Evolutionary conservation across 2,329 filamentous ascomycete genomes (phyloP), one percentile per base, ranked within the genome.

Genomic region (Arachnomyces sp.): DNA sequence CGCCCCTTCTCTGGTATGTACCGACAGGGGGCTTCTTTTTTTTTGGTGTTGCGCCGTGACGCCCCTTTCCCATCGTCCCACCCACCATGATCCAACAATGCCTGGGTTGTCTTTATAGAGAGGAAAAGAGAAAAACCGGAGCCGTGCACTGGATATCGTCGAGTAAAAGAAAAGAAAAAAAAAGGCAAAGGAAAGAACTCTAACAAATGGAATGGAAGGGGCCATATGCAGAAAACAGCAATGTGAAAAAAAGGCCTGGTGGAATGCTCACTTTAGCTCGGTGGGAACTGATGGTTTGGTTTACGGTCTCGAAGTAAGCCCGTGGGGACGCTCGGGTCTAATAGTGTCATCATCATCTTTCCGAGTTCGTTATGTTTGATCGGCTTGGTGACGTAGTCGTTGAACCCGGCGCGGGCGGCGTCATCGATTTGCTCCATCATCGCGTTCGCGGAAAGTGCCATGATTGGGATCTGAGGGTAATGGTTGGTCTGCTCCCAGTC

Each of bases 351-450:
- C 64, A 71, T 67, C 66, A 69, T 67, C 43, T 63, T 66, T 17
- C 67, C 67, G 13, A 71, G 48, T 50, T 67, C 64, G 43, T 68
- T 70, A 47, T 68, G 67, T 43, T 68, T 68, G 46, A 71, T 69
- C 17, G 67, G 67, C 44, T 71, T 71, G 28, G 67, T 70, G 39
- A 70, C 60, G 47, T 71, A 71, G 52, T 70, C 65, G 39, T 68
- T 70, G 52, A 71, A 71, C 16, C 67, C 67, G 34, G 66, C 66
- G 8, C 57, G 59, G 2, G 64, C 63, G 13, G 67, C 66, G 39
- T 68, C 58, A 42, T 67, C 64, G 37, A 68, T 66, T 43, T 70
- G 66, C 47, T 71, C 67, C 14, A 63, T 67, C 67, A 71, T 70
- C 28, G 67, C 67, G 49, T 70, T 70, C 14, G 67, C 67, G 7